Conservation (phyloP, 2,329 filamentous ascomycete species). For the Epichloe gansuensis region DNA sequence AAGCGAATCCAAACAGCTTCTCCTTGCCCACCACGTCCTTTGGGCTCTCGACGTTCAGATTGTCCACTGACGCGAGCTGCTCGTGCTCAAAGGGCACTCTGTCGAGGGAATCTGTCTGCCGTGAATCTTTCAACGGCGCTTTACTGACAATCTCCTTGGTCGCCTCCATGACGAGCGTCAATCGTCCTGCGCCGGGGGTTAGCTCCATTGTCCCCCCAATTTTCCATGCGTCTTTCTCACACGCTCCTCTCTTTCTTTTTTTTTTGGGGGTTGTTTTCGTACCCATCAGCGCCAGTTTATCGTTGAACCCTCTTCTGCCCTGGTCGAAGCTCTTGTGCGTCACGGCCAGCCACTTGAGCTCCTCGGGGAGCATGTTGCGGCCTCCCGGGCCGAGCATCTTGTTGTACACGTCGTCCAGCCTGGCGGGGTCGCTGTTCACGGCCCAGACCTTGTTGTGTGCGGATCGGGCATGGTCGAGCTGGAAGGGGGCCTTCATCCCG, state of each 20-base stretch:
- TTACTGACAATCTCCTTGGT: conserved; percentile 26
- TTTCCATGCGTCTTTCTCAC: neutral
- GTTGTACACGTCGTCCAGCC: conserved; percentile 67
- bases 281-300: conserved; percentile 83
- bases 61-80: conserved; percentile 60
- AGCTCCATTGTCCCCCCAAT: neutral
- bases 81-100: conserved; percentile 59
- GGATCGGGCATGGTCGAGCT: conserved; percentile 43
- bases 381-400: conserved; percentile 63
- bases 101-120: conserved; percentile 34
- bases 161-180: conserved; percentile 26
- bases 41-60: conserved; percentile 51
- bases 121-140: conserved; percentile 15
- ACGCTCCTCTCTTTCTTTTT: neutral
- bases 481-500: conserved; percentile 58
- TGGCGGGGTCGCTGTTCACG: conserved; percentile 64
- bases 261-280: conserved; percentile 14
- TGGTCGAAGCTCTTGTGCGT: conserved; percentile 99
- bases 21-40: conserved; percentile 49
- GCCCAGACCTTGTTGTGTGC: conserved; percentile 43
- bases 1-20: conserved; percentile 55
- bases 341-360: conserved; percentile 91
- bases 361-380: conserved; percentile 66
- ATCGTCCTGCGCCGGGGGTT: conserved; percentile 18
- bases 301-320: conserved; percentile 86